These are phyloP conservation scores for Globisporangium abappressorium DNA, from an alignment of 352 stramenopile genomes.

Conservation along the genomic window DNA sequence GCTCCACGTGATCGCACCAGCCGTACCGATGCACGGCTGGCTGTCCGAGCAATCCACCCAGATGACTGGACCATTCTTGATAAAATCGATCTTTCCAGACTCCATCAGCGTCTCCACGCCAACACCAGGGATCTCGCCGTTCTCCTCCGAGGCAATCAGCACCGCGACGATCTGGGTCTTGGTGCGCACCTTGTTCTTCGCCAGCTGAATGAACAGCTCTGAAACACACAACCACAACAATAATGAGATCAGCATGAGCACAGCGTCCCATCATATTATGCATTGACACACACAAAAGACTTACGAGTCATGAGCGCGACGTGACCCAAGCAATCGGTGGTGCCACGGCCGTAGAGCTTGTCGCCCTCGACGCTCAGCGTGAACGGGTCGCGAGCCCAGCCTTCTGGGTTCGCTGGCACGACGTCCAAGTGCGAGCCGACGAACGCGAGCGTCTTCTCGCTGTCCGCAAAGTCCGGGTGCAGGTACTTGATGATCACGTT, in stretches of 20 bases:
- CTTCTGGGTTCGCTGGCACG: constrained; percentile 90
- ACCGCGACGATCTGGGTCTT: constrained; percentile 84
- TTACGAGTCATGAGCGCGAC: constrained; percentile 87
- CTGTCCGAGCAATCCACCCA: constrained; percentile 92
- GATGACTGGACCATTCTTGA: constrained; percentile 91
- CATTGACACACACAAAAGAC: constrained; percentile 1
- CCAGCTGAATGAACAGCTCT: constrained; percentile 72
- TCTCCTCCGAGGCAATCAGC: constrained; percentile 90
- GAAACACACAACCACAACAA: not conserved
- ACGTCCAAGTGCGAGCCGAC: constrained; percentile 92
- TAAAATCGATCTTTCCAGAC: constrained; percentile 87
- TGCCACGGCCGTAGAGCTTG: constrained; percentile 90
- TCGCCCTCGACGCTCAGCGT: constrained; percentile 86
- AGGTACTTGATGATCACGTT: constrained; percentile 92
- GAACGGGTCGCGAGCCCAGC: constrained; percentile 89
- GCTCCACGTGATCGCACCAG: constrained; percentile 84
- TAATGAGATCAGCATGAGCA: not conserved
- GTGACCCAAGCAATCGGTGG: constrained; percentile 92
- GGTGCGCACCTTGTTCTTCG: constrained; percentile 67
- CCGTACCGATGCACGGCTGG: constrained; percentile 91
- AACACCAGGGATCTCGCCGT: constrained; percentile 77
- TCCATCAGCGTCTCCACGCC: constrained; percentile 89
- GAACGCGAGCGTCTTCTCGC: constrained; percentile 80
- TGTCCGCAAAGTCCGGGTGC: constrained; percentile 32
- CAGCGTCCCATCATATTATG: not conserved